Evolutionary conservation across 2,329 filamentous ascomycete genomes (phyloP), one percentile per base, ranked within the genome.

Genomic region (Tolypocladium ophioglossoides): DNA sequence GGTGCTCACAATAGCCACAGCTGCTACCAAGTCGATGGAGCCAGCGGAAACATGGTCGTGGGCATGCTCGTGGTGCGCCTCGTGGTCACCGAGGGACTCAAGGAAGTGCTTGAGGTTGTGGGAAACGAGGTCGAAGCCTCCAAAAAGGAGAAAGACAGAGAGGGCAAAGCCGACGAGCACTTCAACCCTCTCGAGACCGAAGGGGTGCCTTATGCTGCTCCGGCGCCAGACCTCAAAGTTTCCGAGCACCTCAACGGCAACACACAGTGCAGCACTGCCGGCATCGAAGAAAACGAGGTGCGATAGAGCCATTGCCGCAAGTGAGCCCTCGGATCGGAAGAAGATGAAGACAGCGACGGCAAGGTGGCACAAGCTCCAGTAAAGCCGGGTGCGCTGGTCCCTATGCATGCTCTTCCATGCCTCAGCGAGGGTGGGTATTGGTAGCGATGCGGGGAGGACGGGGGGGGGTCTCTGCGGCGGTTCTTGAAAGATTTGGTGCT

Each of bases 221-320:
- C 92, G 83, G 59, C 90, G 89, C 94, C 94, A 99, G 41, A 97
- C 91, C 68, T 99, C 94, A 64, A 99, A 99, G 69, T 99, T 99
- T 52, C 89, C 85, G 50, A 96, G 82, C 1, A 97, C 89, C 66
- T 99, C 94, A 49, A 97, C 92, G 14, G 83, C 85, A 4, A 96
- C 91, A 68, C 92, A 97, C 6, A 97, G 82, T 50, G 91, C 85
- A 5, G 94, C 94, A 37, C 91, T 94, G 2, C 95, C 83, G 10
- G 94, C 92, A 68, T 99, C 94, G 68, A 96, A 99, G 69, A 97
- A 89, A 56, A 97, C 86, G 49, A 99, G 77, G 64, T 96, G 91
- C 11, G 91, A 96, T 20, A 99, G 76, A 0, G 92, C 92, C 8
- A 91, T 96, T 73, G 96, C 87, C 12, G 92, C 90, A 30, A 96